Evolutionary conservation across 2,329 filamentous ascomycete species (phyloP).

Genomic region (Paecilomyces sp.): DNA sequence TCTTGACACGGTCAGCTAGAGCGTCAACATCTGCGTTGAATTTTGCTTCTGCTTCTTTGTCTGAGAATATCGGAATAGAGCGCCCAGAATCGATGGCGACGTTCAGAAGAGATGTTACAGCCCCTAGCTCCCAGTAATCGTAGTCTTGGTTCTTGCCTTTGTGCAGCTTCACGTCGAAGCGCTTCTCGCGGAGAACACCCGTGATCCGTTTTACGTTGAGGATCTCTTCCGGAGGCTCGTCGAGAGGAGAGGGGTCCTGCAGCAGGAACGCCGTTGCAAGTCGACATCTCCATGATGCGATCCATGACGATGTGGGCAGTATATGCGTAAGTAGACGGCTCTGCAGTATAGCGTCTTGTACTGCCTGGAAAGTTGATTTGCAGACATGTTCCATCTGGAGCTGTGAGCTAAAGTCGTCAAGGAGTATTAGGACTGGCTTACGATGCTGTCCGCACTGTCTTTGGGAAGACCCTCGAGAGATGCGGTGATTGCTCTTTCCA

Average conservation of each 20-base stretch:
- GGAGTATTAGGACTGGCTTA: conserved; percentile 6
- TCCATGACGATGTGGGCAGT: conserved; percentile 25
- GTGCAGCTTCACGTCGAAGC: conserved; percentile 23
- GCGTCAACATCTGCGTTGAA: conserved; percentile 69
- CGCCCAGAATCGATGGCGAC: conserved; percentile 64
- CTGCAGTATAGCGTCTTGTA: conserved; percentile 31
- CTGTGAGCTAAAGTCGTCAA: conserved; percentile 6
- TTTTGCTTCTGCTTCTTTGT: conserved; percentile 30
- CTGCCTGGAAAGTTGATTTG: conserved; percentile 22
- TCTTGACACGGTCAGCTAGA: conserved; percentile 54
- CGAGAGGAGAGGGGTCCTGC: conserved; percentile 17
- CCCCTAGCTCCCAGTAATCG: conserved; percentile 62
- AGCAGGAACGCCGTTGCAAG: conserved; percentile 31
- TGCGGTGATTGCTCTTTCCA: conserved; percentile 26
- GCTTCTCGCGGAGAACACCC: conserved; percentile 17
- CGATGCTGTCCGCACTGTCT: conserved; percentile 12
- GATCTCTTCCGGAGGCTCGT: conserved; percentile 17
- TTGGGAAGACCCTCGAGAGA: conserved; percentile 20
- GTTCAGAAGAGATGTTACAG: conserved; percentile 63
- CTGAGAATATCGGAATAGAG: conserved; percentile 21
- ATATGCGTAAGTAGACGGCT: conserved; percentile 34
- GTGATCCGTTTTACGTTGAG: conserved; percentile 24
- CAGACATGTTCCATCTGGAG: conserved; percentile 22
- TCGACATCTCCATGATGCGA: conserved; percentile 33
- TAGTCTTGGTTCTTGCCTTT: conserved; percentile 14